Evolutionary conservation across 129 eudicot genomes (phyloP).

Genomic region (Daucus carota): DH1_v3.0 NC_030382.2:43111501-43112000

Average conservation of each 20-base stretch:
- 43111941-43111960: background rate
- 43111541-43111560: conserved; percentile 60
- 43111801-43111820: conserved; percentile 52
- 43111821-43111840: background rate
- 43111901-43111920: background rate
- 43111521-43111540: conserved; percentile 57
- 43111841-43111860: background rate
- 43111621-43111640: conserved; percentile 49
- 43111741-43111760: conserved; percentile 65
- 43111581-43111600: conserved; percentile 50
- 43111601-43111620: conserved; percentile 47
- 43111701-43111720: conserved; percentile 79
- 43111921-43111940: background rate
- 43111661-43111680: conserved; percentile 58
- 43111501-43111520: conserved; percentile 46
- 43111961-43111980: background rate
- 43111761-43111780: conserved; percentile 47
- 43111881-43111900: background rate
- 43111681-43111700: conserved; percentile 47
- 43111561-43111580: conserved; percentile 54
- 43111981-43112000: no score
- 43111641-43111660: conserved; percentile 51
- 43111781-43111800: conserved; percentile 59
- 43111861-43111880: background rate
- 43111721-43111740: conserved; percentile 71